A percentile compares a stretch with the other conserved stretches of the same genome.
These are phyloP conservation scores for Aureobasidium melanogenum DNA, from an alignment of 2,329 filamentous ascomycete genomes.

Conservation along the genomic window DNA sequence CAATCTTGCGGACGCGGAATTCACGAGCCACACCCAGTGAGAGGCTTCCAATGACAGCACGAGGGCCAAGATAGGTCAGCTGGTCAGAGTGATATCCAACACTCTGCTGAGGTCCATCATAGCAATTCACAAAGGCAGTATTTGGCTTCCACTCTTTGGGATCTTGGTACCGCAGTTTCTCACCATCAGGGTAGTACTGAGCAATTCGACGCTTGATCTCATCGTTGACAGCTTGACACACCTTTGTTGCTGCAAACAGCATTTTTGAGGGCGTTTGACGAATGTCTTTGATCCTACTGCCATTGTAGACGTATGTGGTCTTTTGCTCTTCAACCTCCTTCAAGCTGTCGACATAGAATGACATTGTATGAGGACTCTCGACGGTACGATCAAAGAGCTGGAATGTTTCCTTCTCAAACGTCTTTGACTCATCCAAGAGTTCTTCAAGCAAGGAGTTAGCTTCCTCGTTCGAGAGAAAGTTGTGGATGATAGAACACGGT, in stretches of 20 bases:
- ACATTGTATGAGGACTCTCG: constrained; percentile 71
- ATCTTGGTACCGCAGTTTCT: constrained; percentile 71
- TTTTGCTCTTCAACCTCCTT: constrained; percentile 63
- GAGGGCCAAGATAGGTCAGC: constrained; percentile 83
- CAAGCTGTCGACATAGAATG: constrained; percentile 70
- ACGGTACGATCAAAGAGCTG: constrained; percentile 85
- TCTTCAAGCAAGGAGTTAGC: constrained; percentile 69
- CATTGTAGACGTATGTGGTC: constrained; percentile 80
- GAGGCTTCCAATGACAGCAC: constrained; percentile 79
- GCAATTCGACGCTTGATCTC: constrained; percentile 66
- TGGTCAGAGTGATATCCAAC: constrained; percentile 93
- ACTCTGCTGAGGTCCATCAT: constrained; percentile 67
- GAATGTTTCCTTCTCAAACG: constrained; percentile 65
- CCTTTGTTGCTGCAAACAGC: constrained; percentile 56
- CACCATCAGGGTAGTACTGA: constrained; percentile 56
- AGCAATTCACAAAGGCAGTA: constrained; percentile 91
- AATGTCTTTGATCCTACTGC: constrained; percentile 64
- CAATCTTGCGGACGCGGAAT: constrained; percentile 73
- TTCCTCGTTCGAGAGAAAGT: constrained; percentile 65
- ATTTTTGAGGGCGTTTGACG: constrained; percentile 69
- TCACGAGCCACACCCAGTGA: constrained; percentile 88
- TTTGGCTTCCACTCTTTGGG: constrained; percentile 71
- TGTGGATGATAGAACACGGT: constrained; percentile 85
- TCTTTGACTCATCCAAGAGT: constrained; percentile 61
- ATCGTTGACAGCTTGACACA: constrained; percentile 66